phyloP scores from a whole-genome alignment of 73 alveolate species.

The Paramecium tetraurelia region DNA sequence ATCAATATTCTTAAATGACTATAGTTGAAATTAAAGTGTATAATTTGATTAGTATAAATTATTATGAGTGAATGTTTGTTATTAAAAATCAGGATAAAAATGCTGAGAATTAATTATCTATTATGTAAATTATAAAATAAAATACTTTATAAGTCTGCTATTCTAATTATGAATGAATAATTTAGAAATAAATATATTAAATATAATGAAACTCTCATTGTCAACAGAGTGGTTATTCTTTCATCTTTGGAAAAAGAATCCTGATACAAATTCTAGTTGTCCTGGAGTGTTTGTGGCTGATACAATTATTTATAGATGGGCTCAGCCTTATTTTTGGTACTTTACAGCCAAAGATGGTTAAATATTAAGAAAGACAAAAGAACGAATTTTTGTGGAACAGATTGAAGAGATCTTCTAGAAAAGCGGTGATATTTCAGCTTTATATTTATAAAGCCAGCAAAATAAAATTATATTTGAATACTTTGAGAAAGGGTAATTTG shows the following conservation, averaged over 20 bases:
- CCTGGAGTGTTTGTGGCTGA: slow-evolving; percentile 73
- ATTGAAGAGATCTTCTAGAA: slow-evolving; percentile 74
- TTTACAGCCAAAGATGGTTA: slow-evolving; percentile 79
- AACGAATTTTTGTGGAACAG: slow-evolving; percentile 70
- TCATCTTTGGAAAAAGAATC: slow-evolving; percentile 69
- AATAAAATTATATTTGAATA: slow-evolving; percentile 78
- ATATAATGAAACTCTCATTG: slow-evolving; percentile 64
- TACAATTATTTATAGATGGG: slow-evolving; percentile 80
- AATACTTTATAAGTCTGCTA: background rate
- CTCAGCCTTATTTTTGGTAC: slow-evolving; percentile 89
- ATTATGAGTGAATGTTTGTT: too few species aligned
- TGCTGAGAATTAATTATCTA: too few species aligned
- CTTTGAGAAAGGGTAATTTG: slow-evolving; percentile 71
- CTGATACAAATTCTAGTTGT: slow-evolving; percentile 63
- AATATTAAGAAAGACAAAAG: slow-evolving; percentile 79
- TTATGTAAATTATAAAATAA: too few species aligned
- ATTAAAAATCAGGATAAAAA: too few species aligned
- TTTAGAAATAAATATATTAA: background rate
- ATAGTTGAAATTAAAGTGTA: too few species aligned
- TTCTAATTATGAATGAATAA: background rate
- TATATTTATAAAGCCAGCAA: slow-evolving; percentile 52
- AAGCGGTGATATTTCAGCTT: slow-evolving; percentile 77
- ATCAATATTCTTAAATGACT: background rate
- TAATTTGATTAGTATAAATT: too few species aligned
- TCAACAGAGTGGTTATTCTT: slow-evolving; percentile 75